Evolutionary conservation across 2,329 filamentous ascomycete species (phyloP).

Genomic region (Lomentospora prolificans): DNA sequence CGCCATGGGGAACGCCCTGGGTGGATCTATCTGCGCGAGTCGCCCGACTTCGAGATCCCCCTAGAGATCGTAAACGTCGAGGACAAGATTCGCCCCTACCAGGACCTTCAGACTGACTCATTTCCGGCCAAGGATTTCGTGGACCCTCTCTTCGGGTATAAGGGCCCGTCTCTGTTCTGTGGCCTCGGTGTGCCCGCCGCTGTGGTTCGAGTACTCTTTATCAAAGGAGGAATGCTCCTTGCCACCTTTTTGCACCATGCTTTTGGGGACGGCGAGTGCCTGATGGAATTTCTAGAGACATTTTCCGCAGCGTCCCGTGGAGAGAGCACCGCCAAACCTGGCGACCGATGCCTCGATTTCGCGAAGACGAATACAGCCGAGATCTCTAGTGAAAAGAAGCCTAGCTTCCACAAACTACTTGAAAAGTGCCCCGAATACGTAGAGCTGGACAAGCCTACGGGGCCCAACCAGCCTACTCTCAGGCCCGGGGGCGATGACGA

Average conservation of each 20-base stretch:
- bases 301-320: conserved; percentile 19
- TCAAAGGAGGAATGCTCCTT: conserved; percentile 29
- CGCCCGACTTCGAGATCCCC: conserved; percentile 13
- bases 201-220: conserved; percentile 27
- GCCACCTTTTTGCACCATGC: conserved; percentile 31
- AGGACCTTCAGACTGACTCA: conserved; percentile 16
- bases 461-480: conserved; percentile 24
- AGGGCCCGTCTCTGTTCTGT: conserved; percentile 5
- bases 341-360: conserved; percentile 15
- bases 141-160: conserved; percentile 15
- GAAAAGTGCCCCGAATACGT: conserved; percentile 28
- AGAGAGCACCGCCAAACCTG: conserved; percentile 14
- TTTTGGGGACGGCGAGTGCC: conserved; percentile 30
- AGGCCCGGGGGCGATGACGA: conserved; percentile 18
- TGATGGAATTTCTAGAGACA: conserved; percentile 27
- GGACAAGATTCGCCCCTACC: conserved; percentile 16
- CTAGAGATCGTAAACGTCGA: conserved; percentile 14
- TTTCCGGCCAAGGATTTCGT: conserved; percentile 23
- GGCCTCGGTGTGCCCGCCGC: conserved; percentile 23
- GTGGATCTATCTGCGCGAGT: conserved; percentile 14
- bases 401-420: conserved; percentile 17
- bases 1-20: conserved; percentile 12
- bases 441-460: conserved; percentile 20
- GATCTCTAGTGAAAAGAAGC: not conserved
- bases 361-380: conserved; percentile 11